phyloP scores from a whole-genome alignment of 2,329 filamentous ascomycete genomes.

The Leptosphaerulina australis region DNA sequence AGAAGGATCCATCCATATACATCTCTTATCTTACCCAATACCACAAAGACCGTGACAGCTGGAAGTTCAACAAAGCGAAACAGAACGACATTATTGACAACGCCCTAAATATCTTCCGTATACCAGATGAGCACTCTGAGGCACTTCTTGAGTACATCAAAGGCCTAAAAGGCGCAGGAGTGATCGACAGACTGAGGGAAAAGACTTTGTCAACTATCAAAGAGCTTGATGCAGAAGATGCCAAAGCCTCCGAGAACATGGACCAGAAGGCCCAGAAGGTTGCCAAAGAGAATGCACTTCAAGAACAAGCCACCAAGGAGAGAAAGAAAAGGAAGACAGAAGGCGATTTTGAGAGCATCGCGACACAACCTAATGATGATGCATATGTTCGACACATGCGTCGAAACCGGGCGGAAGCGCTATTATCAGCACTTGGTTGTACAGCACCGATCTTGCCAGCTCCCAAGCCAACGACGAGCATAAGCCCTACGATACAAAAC shows the following conservation, averaged over 20 bases:
- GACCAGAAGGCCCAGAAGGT: slow-evolving; percentile 42
- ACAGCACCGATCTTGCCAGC: slow-evolving; percentile 31
- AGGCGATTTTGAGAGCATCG: slow-evolving; percentile 35
- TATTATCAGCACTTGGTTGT: slow-evolving; percentile 38
- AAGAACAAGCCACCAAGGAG: slow-evolving; percentile 42
- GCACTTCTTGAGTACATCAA: slow-evolving; percentile 78
- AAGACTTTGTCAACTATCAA: slow-evolving; percentile 67
- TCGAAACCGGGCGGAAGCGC: slow-evolving; percentile 39
- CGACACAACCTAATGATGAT: slow-evolving; percentile 34
- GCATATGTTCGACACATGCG: slow-evolving; percentile 45
- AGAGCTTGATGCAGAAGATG: slow-evolving; percentile 53
- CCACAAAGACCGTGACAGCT: slow-evolving; percentile 69
- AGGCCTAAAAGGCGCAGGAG: slow-evolving; percentile 76
- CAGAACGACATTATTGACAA: slow-evolving; percentile 86
- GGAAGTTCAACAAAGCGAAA: slow-evolving; percentile 97
- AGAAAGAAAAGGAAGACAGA: slow-evolving; percentile 41
- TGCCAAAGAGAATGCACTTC: slow-evolving; percentile 46
- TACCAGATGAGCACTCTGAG: slow-evolving; percentile 72
- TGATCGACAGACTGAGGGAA: slow-evolving; percentile 68
- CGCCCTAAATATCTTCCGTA: slow-evolving; percentile 71
- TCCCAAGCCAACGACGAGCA: slow-evolving; percentile 18
- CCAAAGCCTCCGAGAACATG: slow-evolving; percentile 41
- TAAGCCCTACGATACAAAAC: slow-evolving; percentile 25
- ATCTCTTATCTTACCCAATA: slow-evolving; percentile 80
- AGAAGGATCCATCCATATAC: slow-evolving; percentile 65